A percentile compares a stretch with the other conserved stretches of the same genome.
These are phyloP conservation scores for Russula ochroleuca DNA, from an alignment of 768 basidiomycete species.

Conservation along the genomic window DNA sequence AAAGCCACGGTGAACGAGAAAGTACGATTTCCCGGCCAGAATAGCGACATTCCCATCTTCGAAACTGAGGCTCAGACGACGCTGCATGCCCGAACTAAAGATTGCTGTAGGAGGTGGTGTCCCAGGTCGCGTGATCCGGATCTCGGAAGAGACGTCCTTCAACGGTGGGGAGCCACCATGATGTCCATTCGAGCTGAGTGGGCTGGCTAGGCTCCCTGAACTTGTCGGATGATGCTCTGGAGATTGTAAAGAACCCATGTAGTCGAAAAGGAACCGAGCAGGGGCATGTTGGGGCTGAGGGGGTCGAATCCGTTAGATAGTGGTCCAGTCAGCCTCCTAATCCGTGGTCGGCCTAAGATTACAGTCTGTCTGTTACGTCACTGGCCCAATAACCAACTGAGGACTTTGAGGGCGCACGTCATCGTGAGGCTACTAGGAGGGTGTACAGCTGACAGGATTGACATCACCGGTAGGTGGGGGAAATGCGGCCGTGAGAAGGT, in stretches of 20 bases:
- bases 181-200: conserved; percentile 27
- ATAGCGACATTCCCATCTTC: conserved; percentile 67
- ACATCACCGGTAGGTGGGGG: too few relatives aligned
- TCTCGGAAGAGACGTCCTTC: conserved; percentile 8
- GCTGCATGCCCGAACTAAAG: conserved; percentile 28
- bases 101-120: conserved; percentile 5
- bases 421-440: neutral
- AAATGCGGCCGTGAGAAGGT: conserved; percentile 18
- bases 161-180: conserved; percentile 8
- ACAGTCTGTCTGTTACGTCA: conserved; percentile 5
- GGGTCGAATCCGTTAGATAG: conserved; percentile 4
- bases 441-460: neutral
- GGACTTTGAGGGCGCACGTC: neutral
- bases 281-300: neutral
- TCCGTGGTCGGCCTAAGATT: neutral
- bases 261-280: neutral
- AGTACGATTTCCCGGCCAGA: conserved; percentile 53
- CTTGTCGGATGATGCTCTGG: conserved; percentile 8
- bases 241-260: conserved; percentile 10
- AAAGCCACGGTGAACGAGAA: conserved; percentile 64
- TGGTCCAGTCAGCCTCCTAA: conserved; percentile 22
- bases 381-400: neutral
- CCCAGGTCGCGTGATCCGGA: neutral
- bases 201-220: conserved; percentile 10
- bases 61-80: conserved; percentile 57